Conservation (phyloP, 2,329 filamentous ascomycete genomes). For the Colletotrichum limetticola region DNA sequence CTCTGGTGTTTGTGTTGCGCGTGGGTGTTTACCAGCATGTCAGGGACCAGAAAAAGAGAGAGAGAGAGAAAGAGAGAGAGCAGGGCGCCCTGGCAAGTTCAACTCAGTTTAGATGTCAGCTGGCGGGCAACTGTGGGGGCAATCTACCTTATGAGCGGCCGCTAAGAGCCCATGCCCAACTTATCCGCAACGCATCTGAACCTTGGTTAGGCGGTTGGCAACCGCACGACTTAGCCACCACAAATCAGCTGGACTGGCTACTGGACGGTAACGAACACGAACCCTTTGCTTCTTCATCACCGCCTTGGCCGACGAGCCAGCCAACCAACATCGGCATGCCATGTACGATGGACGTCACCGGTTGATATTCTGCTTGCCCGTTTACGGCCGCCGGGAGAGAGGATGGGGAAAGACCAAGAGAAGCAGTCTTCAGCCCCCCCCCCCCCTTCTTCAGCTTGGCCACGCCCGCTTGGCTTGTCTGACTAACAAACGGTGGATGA, state of each 20-base stretch:
- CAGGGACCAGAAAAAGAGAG: background rate
- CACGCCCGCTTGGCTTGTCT: background rate
- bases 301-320: background rate
- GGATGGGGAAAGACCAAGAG: background rate
- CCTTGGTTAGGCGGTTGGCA: background rate
- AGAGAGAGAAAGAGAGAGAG: background rate
- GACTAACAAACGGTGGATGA: background rate
- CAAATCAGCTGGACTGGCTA: background rate
- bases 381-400: background rate
- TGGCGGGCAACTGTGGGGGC: background rate
- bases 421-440: background rate
- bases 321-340: background rate
- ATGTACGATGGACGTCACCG: background rate
- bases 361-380: background rate
- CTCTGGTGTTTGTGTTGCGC: background rate
- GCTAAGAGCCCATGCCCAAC: background rate
- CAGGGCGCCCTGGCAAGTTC: background rate
- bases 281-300: slow-evolving; percentile 4
- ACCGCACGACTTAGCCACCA: background rate
- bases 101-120: background rate
- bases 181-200: slow-evolving; percentile 18
- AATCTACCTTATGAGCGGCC: background rate
- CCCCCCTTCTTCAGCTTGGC: background rate
- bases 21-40: background rate
- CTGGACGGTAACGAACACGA: background rate